Evolutionary conservation across 2,329 filamentous ascomycete species (phyloP), one percentile per base, ranked within the genome.

Genomic region (Arthroderma sp.): DNA sequence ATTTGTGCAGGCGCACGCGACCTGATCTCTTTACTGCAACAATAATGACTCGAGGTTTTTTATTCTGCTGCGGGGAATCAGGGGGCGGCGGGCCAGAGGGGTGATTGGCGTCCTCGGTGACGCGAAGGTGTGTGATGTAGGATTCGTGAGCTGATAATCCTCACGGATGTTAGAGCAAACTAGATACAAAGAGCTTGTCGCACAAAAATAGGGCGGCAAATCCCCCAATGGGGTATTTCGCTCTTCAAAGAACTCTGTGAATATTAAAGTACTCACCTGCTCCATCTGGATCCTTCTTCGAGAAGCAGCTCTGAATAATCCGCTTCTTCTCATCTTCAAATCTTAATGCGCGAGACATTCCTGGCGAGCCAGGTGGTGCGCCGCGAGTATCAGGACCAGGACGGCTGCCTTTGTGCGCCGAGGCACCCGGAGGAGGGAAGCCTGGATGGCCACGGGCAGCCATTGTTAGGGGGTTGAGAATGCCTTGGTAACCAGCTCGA

Each of bases 301-400:
- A 77, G 70, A 96, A 98, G 68, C 88, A 95, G 66, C 85, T 94
- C 51, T 94, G 84, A 52, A 94, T 82, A 57, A 98, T 95, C 61
- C 91, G 80, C 62, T 78, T 76, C 73, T 95, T 94, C 73, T 98
- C 91, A 60, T 96, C 87, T 65, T 98, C 91, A 63, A 96, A 98
- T 56, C 79, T 78, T 68, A 94, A 86, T 45, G 89, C 89, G 58
- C 66, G 64, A 40, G 63, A 64, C 59, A 61, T 59, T 29, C 56
- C 50, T 22, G 50, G 51, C 43, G 63, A 56, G 38, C 54, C 57
- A n/a, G 58, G 47, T 2, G 42, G 36, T 36, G 57, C 62, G 54
- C 59, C 56, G 49, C 60, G 63, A 48, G 52, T 32, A 44, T 65
- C 63, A 44, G 49, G 58, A 38, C 50, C 55, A 44, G 59, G 62